These are phyloP conservation scores for Keithomyces neogunnii DNA, from an alignment of 2,329 filamentous ascomycete species.

Conservation along the genomic window DNA sequence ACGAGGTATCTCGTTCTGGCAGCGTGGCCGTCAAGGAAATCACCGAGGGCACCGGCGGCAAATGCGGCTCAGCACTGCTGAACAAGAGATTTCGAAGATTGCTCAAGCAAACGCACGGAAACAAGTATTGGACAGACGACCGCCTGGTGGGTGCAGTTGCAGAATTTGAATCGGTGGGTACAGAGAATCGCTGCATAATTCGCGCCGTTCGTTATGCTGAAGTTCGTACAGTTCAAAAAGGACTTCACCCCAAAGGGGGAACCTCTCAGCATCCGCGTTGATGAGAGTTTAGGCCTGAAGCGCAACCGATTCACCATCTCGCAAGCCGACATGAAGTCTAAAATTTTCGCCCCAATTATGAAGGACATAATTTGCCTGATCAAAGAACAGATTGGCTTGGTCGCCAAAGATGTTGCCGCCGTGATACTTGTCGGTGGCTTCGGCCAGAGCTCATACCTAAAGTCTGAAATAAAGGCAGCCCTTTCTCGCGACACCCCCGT, in stretches of 20 bases:
- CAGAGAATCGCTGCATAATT: constrained; percentile 7
- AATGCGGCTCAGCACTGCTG: constrained; percentile 41
- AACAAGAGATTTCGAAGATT: constrained; percentile 38
- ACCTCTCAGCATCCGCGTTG: constrained; percentile 26
- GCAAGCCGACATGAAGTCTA: constrained; percentile 58
- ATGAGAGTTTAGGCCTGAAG: constrained; percentile 23
- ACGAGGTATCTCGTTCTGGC: constrained; percentile 34
- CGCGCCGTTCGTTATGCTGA: background rate
- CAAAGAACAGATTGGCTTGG: constrained; percentile 30
- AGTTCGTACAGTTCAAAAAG: constrained; percentile 26
- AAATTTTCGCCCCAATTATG: constrained; percentile 33
- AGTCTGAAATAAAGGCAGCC: constrained; percentile 27
- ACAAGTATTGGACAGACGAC: constrained; percentile 34
- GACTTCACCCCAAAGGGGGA: constrained; percentile 26
- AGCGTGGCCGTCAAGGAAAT: constrained; percentile 39
- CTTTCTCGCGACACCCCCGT: constrained; percentile 29
- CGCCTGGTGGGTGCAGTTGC: constrained; percentile 31
- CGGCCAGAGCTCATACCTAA: constrained; percentile 36
- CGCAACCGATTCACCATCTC: constrained; percentile 23
- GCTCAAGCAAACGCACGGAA: constrained; percentile 32
- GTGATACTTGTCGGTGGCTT: constrained; percentile 42
- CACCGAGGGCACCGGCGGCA: constrained; percentile 37
- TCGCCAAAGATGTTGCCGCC: constrained; percentile 23
- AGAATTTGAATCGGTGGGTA: constrained; percentile 32
- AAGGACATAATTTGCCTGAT: constrained; percentile 35